These are phyloP conservation scores for Grosmannia huntii DNA, from an alignment of 2,329 filamentous ascomycete genomes.

Conservation along the genomic window DNA sequence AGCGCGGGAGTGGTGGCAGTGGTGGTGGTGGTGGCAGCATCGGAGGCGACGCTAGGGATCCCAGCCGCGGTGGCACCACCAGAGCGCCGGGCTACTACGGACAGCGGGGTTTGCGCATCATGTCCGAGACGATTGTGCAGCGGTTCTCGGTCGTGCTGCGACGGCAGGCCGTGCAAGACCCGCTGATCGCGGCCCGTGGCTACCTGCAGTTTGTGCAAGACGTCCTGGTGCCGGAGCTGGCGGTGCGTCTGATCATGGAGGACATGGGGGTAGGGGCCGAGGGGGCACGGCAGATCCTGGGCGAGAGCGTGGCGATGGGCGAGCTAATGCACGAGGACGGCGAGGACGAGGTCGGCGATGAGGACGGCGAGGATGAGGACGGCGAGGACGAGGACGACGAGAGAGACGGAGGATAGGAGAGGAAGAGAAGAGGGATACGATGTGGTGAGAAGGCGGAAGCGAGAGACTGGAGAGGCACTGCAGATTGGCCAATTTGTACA, in stretches of 20 bases:
- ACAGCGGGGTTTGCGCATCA: slow-evolving; percentile 54
- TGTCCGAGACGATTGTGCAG: slow-evolving; percentile 56
- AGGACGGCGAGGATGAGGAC: slow-evolving; percentile 24
- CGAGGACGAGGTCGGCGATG: slow-evolving; percentile 22
- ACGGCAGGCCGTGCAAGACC: slow-evolving; percentile 48
- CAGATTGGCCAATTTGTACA: too few species aligned
- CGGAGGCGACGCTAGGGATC: slow-evolving; percentile 37
- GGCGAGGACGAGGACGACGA: slow-evolving; percentile 27
- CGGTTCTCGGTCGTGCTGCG: slow-evolving; percentile 48
- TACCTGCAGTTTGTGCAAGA: slow-evolving; percentile 57
- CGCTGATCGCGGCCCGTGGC: slow-evolving; percentile 52
- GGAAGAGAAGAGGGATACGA: too few species aligned
- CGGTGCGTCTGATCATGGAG: slow-evolving; percentile 41
- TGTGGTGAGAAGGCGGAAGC: too few species aligned
- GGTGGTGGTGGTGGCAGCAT: slow-evolving; percentile 27
- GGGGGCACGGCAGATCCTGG: slow-evolving; percentile 42
- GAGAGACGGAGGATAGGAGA: not conserved
- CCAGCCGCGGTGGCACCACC: slow-evolving; percentile 17
- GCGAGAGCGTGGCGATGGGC: slow-evolving; percentile 55
- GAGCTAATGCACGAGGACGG: slow-evolving; percentile 52
- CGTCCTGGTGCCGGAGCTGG: slow-evolving; percentile 64
- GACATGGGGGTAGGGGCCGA: slow-evolving; percentile 34
- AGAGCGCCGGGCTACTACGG: slow-evolving; percentile 79
- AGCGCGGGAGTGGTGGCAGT: slow-evolving; percentile 25
- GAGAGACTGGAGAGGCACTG: too few species aligned